Percentiles rank a stretch among this genome's conserved stretches.
These are phyloP conservation scores for Bacterosira constricta DNA, from an alignment of 108 stramenopile species.

Conservation along the genomic window DNA sequence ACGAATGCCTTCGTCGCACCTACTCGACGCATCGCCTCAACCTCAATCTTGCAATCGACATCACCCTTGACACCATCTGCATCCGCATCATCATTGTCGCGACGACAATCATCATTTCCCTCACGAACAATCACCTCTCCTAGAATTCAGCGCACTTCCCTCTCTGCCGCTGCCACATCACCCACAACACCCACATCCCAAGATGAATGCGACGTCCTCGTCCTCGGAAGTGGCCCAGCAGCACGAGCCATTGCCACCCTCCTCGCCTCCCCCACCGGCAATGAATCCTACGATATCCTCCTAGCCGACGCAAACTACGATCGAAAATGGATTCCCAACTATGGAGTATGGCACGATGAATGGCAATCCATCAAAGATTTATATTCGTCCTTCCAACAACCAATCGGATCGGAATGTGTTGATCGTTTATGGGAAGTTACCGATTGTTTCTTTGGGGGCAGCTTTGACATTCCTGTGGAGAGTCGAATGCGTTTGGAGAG, in stretches of 20 bases:
- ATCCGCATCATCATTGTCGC: too few species aligned
- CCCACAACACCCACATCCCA: constrained; percentile 11
- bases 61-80: too few species aligned
- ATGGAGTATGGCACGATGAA: constrained; percentile 95
- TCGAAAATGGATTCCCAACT: constrained; percentile 84
- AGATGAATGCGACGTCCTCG: constrained; percentile 80
- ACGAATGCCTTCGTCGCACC: neutral
- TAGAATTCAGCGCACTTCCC: too few species aligned
- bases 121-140: too few species aligned
- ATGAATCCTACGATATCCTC: constrained; percentile 59
- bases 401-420: constrained; percentile 44
- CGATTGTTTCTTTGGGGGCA: constrained; percentile 94
- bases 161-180: neutral
- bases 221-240: constrained; percentile 81
- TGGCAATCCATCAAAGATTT: constrained; percentile 73
- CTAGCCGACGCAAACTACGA: constrained; percentile 85
- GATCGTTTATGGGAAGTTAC: constrained; percentile 85
- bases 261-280: constrained; percentile 36
- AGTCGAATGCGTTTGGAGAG: constrained; percentile 75
- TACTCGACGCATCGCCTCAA: too few species aligned
- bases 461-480: constrained; percentile 79
- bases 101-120: too few species aligned
- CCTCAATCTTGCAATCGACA: too few species aligned
- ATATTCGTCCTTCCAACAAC: constrained; percentile 31
- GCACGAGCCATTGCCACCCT: constrained; percentile 80